Base-by-base conservation (phyloP, 306 rosid species). In the Acacia acuminata region DNA sequence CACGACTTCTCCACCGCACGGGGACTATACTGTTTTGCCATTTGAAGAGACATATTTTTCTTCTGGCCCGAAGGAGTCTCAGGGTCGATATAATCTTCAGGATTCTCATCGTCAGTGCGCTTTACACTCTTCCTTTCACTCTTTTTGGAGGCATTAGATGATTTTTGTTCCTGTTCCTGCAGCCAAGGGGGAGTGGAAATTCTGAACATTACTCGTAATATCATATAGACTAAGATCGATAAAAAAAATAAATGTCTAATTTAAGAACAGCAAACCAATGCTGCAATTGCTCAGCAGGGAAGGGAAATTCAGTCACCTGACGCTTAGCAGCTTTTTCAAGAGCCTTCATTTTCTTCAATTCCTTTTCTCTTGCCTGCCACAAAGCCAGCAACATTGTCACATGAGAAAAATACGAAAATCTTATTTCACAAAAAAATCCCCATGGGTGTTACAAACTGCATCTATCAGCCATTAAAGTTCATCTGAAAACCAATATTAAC, bases 341-440 rank as follows among this genome's bases (percentile, higher is more conserved):
- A 63, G 91, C 92, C 38, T 96, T 96, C 79, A 91, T 89, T 87
- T 85, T 92, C 72, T 93, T 96, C 91, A 96, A 78, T 88, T 91
- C 96, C 68, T 96, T 96, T 90, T 93, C 99, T 73, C 94, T 92
- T 10, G 98, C 99, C 99, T 93, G 85, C 83, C 88, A 83, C 20
- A 68, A 72, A 77, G 25, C 56, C 77, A 79, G 19, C 77, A 71
- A 48, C 60, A 50, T 44, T 75, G 73, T 17, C 71, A 51, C 76
- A 43, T 27, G 7, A 82, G 25, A 58, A 63, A 34, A 71, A 38
- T 56, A 43, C 60, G 61, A 22, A 56, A 76, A 84, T 12, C 47
- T 13, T 45, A 67, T 0, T 72, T 20, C 22, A n/a, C 9, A 25
- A 27, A 48, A 47, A 19, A 58, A 4, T 36, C 22, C 10, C 6